Percentiles rank a stretch among this genome's conserved stretches.
Conservation (phyloP, 2,329 filamentous ascomycete species). For the Cercospora beticola region DNA sequence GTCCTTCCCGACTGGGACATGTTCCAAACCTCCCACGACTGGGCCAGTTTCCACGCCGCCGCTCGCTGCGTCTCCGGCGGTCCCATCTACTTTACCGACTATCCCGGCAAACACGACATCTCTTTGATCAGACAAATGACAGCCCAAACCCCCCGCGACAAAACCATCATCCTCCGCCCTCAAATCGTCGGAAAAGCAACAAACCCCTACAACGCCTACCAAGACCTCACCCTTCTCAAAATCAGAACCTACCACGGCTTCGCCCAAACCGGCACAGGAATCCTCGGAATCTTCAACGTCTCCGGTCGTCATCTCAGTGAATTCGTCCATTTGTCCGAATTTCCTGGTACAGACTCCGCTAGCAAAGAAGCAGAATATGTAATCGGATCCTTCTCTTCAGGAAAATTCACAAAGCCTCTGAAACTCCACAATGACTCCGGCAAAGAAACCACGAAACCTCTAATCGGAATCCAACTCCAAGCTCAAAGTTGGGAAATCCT, state of each 20-base stretch:
- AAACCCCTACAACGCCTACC: slow-evolving; percentile 72
- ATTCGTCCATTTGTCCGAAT: slow-evolving; percentile 67
- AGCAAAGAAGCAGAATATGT: slow-evolving; percentile 60
- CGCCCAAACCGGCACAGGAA: slow-evolving; percentile 67
- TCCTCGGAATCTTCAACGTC: slow-evolving; percentile 85
- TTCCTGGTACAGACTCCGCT: slow-evolving; percentile 63
- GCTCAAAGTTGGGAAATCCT: slow-evolving; percentile 56
- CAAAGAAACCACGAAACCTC: slow-evolving; percentile 31
- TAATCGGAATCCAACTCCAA: slow-evolving; percentile 61
- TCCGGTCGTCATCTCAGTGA: slow-evolving; percentile 62
- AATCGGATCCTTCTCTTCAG: slow-evolving; percentile 69
- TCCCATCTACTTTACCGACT: slow-evolving; percentile 91
- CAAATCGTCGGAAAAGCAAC: slow-evolving; percentile 70
- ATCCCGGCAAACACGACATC: slow-evolving; percentile 76
- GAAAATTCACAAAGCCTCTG: slow-evolving; percentile 57
- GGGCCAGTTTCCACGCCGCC: slow-evolving; percentile 82
- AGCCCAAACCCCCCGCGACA: slow-evolving; percentile 67
- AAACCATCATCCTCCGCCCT: slow-evolving; percentile 78
- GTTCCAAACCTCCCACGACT: slow-evolving; percentile 68
- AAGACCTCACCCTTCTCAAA: slow-evolving; percentile 71
- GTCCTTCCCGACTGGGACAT: slow-evolving; percentile 82
- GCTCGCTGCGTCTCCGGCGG: slow-evolving; percentile 87
- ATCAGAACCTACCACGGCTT: slow-evolving; percentile 74
- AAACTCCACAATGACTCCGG: slow-evolving; percentile 38
- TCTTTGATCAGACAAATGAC: slow-evolving; percentile 78